Conservation (phyloP, 2,329 filamentous ascomycete genomes). For the Sporothrix brasiliensis region DNA sequence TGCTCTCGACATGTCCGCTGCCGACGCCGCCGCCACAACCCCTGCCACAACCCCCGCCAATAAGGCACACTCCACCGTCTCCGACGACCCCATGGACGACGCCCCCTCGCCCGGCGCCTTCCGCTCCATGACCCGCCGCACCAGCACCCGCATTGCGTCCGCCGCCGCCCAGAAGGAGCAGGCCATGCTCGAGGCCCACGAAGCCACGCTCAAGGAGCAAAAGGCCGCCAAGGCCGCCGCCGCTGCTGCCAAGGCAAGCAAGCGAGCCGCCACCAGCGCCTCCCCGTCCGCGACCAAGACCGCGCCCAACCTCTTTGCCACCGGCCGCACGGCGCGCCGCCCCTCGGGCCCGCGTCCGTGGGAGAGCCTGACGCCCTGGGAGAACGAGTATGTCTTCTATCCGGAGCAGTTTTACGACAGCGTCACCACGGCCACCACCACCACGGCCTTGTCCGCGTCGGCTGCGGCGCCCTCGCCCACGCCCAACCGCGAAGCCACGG, state of each 20-base stretch:
- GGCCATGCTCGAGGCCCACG: conserved; percentile 26
- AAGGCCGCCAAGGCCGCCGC: background rate
- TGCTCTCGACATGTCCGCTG: conserved; percentile 22
- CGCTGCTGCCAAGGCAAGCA: background rate
- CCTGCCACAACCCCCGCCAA: background rate
- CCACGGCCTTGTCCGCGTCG: background rate
- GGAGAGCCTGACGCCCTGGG: conserved; percentile 35
- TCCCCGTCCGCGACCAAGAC: background rate
- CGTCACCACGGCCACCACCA: background rate
- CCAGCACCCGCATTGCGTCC: conserved; percentile 35
- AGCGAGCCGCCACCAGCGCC: background rate
- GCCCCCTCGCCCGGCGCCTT: conserved; percentile 17
- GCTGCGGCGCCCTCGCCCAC: conserved; percentile 11
- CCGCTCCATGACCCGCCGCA: conserved; percentile 32
- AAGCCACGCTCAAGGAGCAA: conserved; percentile 20
- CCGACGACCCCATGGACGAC: conserved; percentile 12
- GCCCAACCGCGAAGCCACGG: background rate
- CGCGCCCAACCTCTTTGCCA: background rate
- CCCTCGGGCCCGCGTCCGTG: conserved; percentile 30
- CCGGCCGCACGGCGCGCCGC: conserved; percentile 8
- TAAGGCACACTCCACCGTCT: conserved; percentile 8
- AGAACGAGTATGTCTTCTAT: conserved; percentile 30
- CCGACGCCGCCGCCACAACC: background rate
- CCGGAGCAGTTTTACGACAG: conserved; percentile 36
- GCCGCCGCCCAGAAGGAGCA: conserved; percentile 30